Evolutionary conservation across 495 filamentous ascomycete species (phyloP), one percentile per base, ranked within the genome.

Genomic region (Xylaria intraflava): DNA sequence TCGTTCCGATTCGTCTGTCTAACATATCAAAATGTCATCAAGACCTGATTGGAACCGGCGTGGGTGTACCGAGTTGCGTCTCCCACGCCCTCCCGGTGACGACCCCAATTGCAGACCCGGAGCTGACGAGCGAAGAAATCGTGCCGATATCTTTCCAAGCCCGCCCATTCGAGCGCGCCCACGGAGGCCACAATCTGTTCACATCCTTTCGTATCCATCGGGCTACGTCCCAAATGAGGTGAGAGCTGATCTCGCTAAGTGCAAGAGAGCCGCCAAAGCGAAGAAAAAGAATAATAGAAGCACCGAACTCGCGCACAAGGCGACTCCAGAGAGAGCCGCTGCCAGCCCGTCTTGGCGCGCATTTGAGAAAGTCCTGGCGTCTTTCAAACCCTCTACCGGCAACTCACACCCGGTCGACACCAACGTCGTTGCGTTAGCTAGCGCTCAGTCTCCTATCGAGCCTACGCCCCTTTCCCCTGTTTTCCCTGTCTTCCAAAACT

Each of bases 121-220:
- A 39, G 58, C 62, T 12, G 33, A 53, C 50, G 66, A 69, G 29
- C 63, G 62, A 43, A 62, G 67, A 36, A 56, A 62, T 56, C 67
- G 66, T 43, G n/a, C 59, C 69, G 29, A 56, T 23, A 27, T 17
- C 33, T 69, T 75, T 48, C 78, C 78, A 24, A 66, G 63, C 22
- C 74, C 78, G 41, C 68, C 73, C 33, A 80, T 76, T 49, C 69
- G 70, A 55, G 72, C 78, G 41, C 74, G 78, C 49, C 68, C 68
- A 19, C 74, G 77, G 51, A 68, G 78, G 20, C 77, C 72, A 39
- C 77, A 80, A 53, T 74, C 76, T 12, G 80, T 81, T 49, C 77
- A 80, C 59, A 79, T 81, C 59, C 65, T 78, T 36, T 77, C 77
- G 20, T 74, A 78, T 52, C 77, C 78, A 12, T 48, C 74, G 11